Percentiles rank a stretch among this genome's conserved stretches.
These are phyloP conservation scores for Kwoniella sp. DNA, from an alignment of 768 basidiomycete species.

Conservation along the genomic window DNA sequence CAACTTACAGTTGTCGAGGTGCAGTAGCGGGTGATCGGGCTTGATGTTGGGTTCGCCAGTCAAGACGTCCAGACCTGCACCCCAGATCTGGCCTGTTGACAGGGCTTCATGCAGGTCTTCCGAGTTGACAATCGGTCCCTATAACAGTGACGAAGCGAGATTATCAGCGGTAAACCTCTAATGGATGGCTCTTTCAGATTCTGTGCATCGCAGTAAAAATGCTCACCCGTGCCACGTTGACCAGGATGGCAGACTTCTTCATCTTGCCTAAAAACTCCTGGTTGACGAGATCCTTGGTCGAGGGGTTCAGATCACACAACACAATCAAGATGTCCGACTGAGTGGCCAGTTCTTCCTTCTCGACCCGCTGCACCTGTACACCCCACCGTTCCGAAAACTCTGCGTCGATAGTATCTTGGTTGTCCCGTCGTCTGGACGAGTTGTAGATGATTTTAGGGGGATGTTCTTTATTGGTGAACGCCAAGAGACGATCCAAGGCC, in stretches of 20 bases:
- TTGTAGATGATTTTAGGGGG: slow-evolving; percentile 46
- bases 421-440: slow-evolving; percentile 37
- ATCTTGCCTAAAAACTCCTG: slow-evolving; percentile 74
- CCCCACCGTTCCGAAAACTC: slow-evolving; percentile 48
- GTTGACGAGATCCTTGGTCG: slow-evolving; percentile 73
- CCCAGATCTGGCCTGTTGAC: slow-evolving; percentile 77
- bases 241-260: slow-evolving; percentile 79
- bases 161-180: too few species aligned
- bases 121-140: slow-evolving; percentile 80
- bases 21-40: slow-evolving; percentile 75
- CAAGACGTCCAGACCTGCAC: slow-evolving; percentile 89
- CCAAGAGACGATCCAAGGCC: slow-evolving; percentile 72
- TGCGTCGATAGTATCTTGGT: slow-evolving; percentile 49
- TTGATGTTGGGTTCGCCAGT: slow-evolving; percentile 82
- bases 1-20: slow-evolving; percentile 66
- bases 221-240: slow-evolving; percentile 75
- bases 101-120: slow-evolving; percentile 82
- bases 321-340: slow-evolving; percentile 84
- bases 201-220: too few species aligned
- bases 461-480: slow-evolving; percentile 62
- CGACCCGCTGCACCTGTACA: slow-evolving; percentile 62
- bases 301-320: slow-evolving; percentile 60
- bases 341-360: slow-evolving; percentile 68
- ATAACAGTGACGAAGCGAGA: not conserved
- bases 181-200: not conserved